phyloP scores from a whole-genome alignment of 371 early-diverging fungal genomes.

The Rhizopus stolonifer region DNA sequence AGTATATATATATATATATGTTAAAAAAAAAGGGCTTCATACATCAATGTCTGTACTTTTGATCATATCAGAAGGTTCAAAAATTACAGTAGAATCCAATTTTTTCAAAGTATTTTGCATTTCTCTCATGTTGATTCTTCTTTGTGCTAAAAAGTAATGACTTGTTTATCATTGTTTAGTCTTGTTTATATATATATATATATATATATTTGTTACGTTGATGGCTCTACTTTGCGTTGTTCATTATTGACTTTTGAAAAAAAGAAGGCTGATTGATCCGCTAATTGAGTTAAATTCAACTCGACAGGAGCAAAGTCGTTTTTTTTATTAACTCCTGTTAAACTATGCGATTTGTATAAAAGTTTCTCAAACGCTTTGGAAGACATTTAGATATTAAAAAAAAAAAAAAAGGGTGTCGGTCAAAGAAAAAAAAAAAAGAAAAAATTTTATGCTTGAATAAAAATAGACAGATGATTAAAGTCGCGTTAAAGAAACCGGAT shows the following conservation, averaged over 20 bases:
- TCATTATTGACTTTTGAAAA: conserved; percentile 51
- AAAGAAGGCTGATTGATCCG: conserved; percentile 70
- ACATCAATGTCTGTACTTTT: conserved; percentile 82
- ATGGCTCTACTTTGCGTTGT: conserved; percentile 44
- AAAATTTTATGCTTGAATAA: not conserved
- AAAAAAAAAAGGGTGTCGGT: too few relatives aligned
- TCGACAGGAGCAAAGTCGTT: conserved; percentile 64
- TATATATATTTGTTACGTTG: conserved; percentile 32
- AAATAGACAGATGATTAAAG: too few relatives aligned
- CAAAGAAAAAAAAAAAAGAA: not conserved
- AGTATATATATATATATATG: not conserved
- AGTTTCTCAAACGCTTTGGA: conserved; percentile 46
- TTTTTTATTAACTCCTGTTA: conserved; percentile 66
- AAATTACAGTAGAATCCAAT: conserved; percentile 64
- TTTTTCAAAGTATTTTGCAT: conserved; percentile 55
- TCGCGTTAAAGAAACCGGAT: too few relatives aligned
- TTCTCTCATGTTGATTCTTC: conserved; percentile 73
- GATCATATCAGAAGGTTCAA: conserved; percentile 63
- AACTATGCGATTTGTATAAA: conserved; percentile 65
- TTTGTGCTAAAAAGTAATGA: conserved; percentile 68
- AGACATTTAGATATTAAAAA: too few relatives aligned
- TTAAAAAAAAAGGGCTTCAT: conserved; percentile 3
- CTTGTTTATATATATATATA: too few relatives aligned
- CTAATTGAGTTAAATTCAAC: conserved; percentile 77
- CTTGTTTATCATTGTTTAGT: too few relatives aligned